These are phyloP conservation scores for Sechiopsis laciniata DNA, from an alignment of 306 rosid genomes.

Conservation along the genomic window DNA sequence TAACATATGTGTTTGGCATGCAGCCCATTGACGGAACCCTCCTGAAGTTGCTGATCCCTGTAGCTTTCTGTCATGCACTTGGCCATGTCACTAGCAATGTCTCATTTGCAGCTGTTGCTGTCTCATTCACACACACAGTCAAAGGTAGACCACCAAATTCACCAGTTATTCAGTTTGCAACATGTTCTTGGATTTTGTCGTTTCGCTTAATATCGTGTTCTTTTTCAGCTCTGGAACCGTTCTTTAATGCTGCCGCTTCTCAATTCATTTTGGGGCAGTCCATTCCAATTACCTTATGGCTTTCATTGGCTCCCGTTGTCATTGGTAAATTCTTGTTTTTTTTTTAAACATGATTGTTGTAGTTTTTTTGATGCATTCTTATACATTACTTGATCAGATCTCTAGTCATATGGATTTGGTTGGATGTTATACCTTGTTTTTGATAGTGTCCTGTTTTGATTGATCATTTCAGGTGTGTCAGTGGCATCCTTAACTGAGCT, in stretches of 20 bases:
- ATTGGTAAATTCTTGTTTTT: conserved; percentile 29
- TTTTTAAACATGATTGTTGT: background rate
- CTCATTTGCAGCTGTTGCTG: conserved; percentile 58
- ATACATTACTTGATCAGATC: background rate
- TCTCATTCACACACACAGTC: conserved; percentile 53
- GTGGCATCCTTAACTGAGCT: conserved; percentile 55
- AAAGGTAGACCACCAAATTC: conserved; percentile 28
- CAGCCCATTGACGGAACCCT: conserved; percentile 43
- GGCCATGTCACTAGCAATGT: conserved; percentile 55
- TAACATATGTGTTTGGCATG: conserved; percentile 8
- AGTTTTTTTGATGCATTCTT: background rate
- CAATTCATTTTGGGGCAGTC: conserved; percentile 45
- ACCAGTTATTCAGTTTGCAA: background rate
- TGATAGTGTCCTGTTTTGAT: background rate
- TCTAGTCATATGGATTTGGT: conserved; percentile 7
- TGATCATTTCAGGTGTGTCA: conserved; percentile 41
- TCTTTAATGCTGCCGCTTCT: conserved; percentile 56
- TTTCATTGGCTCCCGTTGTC: conserved; percentile 51
- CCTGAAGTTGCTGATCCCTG: conserved; percentile 45
- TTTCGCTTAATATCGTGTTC: background rate
- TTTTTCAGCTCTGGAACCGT: conserved; percentile 52
- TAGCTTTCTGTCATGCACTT: conserved; percentile 49
- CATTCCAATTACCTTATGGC: conserved; percentile 43
- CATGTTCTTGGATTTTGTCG: background rate
- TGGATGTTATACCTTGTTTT: conserved; percentile 6